Percentiles rank a stretch among this genome's conserved stretches.
Evolutionary conservation across 176 grass and related monocot species (phyloP).

Genomic region (Ampelocalamus luodianensis): DNA sequence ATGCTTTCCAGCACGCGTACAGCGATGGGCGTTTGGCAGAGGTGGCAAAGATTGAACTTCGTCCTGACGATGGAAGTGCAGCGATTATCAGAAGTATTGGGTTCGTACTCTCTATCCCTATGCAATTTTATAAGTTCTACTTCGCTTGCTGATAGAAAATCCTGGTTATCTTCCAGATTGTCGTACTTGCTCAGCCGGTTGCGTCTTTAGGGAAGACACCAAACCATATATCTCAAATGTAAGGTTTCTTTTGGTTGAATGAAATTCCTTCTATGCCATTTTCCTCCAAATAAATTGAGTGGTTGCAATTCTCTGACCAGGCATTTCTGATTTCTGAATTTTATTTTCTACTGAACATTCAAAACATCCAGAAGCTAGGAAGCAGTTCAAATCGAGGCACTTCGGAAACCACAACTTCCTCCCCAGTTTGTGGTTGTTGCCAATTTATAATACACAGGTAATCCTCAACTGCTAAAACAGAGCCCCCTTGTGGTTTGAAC

Average conservation of each 20-base stretch:
- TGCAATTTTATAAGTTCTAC: neutral
- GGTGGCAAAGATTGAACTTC: slow-evolving; percentile 61
- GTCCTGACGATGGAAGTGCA: slow-evolving; percentile 55
- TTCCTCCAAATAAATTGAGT: neutral
- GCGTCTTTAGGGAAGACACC: slow-evolving; percentile 51
- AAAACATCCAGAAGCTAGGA: slow-evolving; percentile 35
- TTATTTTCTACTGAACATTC: slow-evolving; percentile 30
- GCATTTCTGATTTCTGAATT: neutral
- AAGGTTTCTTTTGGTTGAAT: slow-evolving; percentile 21
- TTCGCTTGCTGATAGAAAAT: slow-evolving; percentile 8
- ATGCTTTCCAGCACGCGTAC: slow-evolving; percentile 73
- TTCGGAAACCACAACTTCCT: slow-evolving; percentile 27
- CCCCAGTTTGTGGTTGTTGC: slow-evolving; percentile 15
- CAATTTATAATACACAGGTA: neutral
- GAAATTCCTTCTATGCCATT: neutral
- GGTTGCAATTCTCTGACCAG: slow-evolving; percentile 8
- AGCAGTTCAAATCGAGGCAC: slow-evolving; percentile 10
- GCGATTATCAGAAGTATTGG: slow-evolving; percentile 65
- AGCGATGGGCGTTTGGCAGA: slow-evolving; percentile 83
- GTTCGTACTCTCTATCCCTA: slow-evolving; percentile 39
- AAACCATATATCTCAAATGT: neutral
- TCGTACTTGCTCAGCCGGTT: slow-evolving; percentile 65
- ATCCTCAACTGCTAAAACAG: slow-evolving; percentile 22
- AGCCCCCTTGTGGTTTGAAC: neutral
- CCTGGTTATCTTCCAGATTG: slow-evolving; percentile 41